Base-by-base conservation (phyloP, 2,329 filamentous ascomycete species). In the Colletotrichum gloeosporioides region DNA sequence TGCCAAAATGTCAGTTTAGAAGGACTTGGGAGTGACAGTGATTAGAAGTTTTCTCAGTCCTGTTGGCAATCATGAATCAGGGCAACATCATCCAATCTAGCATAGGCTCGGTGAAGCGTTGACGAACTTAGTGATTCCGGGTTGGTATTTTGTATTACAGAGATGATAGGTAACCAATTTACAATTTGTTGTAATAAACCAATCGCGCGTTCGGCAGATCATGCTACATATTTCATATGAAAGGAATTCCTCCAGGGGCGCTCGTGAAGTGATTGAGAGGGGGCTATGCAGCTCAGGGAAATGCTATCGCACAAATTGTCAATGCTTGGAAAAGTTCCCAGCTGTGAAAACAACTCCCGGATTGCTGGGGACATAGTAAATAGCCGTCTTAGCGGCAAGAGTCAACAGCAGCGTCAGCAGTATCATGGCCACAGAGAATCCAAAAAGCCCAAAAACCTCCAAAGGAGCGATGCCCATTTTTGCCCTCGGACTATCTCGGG, bases 11-110 rank as follows among this genome's bases (percentile, higher is more conserved):
- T 22, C n/a, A 22, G 6, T 13, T 12, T 53, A 22, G n/a, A 22
- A 53, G n/a, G 10, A 53, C 10, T 10, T 53, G n/a, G n/a, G 13
- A 53, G n/a, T 53, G 12, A 22, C 18, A 22, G 6, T 49, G n/a
- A 0, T 13, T 8, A 53, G 0, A 0, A 53, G 3, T 7, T 6
- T 3, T 22, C 44, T 22, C 10, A 0, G 10, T 53, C 44, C n/a
- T 18, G 18, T 44, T n/a, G 39, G 18, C 0, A 44, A 44, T 18
- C 9, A 44, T 44, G 39, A n/a, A n/a, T n/a, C 39, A 44, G 18
- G 39, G 36, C 36, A 44, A n/a, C 39, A 4, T 3, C 39, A n/a
- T 10, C 16, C 4, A 9, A 39, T 18, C 8, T 39, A 9, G 6
- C 34, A 3, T 8, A 16, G 2, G 13, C 13, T 36, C 13, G 6